phyloP scores from a whole-genome alignment of 106 monocot genomes.

The Allium fistulosum region DNA sequence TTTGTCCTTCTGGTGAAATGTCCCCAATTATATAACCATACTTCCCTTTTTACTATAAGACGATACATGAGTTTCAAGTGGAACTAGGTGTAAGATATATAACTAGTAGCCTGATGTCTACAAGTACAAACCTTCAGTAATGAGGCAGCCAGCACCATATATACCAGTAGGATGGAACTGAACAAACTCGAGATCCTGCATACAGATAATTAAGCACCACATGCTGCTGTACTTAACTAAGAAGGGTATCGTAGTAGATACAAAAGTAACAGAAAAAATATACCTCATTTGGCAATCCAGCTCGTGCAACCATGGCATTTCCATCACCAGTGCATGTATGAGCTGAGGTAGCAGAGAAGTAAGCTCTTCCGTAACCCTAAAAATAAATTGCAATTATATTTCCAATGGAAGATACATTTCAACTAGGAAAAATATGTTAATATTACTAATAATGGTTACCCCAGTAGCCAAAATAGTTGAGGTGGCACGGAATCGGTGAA shows the following conservation, averaged over 20 bases:
- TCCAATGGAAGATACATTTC: conserved; percentile 24
- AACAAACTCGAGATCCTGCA: conserved; percentile 98
- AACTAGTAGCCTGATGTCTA: not conserved
- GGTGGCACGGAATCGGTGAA: conserved; percentile 62
- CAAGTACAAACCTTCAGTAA: conserved; percentile 75
- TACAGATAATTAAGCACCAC: not conserved
- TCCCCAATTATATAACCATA: too few relatives aligned
- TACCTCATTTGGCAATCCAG: conserved; percentile 91
- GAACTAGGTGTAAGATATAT: too few relatives aligned
- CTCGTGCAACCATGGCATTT: conserved; percentile 96
- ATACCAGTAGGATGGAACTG: conserved; percentile 99
- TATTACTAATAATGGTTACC: conserved; percentile 21
- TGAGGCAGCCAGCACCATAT: conserved; percentile 98
- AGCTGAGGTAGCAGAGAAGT: conserved; percentile 98
- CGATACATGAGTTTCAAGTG: too few relatives aligned
- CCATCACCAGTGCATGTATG: conserved; percentile 99
- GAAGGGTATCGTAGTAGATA: too few relatives aligned
- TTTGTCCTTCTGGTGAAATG: too few relatives aligned
- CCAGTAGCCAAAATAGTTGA: conserved; percentile 78
- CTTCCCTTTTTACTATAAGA: too few relatives aligned
- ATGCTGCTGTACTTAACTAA: too few relatives aligned
- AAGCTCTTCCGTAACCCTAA: conserved; percentile 93
- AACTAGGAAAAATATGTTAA: conserved; percentile 45
- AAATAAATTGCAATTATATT: not conserved
- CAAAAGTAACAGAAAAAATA: not conserved